These are phyloP conservation scores for Rhodotorula sp. DNA, from an alignment of 1,284 basidiomycete species.

Conservation along the genomic window DNA sequence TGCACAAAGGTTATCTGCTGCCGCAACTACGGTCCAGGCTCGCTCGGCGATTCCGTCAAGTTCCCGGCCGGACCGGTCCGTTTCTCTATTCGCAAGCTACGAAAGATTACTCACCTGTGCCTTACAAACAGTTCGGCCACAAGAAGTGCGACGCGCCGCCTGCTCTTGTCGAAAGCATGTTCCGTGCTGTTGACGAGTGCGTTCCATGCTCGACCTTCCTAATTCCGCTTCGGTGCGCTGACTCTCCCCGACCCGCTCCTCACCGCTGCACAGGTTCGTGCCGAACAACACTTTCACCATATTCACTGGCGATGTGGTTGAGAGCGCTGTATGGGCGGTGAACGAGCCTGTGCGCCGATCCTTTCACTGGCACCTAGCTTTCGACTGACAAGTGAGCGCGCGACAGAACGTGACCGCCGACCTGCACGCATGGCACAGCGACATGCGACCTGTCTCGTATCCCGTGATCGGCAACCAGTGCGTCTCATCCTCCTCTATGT, in stretches of 20 bases:
- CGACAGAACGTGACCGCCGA: conserved; percentile 15
- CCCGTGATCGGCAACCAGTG: conserved; percentile 48
- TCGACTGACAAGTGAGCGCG: not conserved
- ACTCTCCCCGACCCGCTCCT: not conserved
- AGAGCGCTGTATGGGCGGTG: conserved; percentile 54
- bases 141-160: conserved; percentile 38
- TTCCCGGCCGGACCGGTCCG: conserved; percentile 39
- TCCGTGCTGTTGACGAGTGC: conserved; percentile 53
- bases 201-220: conserved; percentile 2
- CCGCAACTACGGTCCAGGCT: conserved; percentile 44
- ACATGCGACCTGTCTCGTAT: conserved; percentile 44
- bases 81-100: too few relatives aligned
- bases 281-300: conserved; percentile 58
- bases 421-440: conserved; percentile 28
- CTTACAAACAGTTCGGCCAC: conserved; percentile 9
- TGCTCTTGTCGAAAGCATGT: conserved; percentile 58
- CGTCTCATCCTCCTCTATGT: not conserved
- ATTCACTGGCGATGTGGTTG: conserved; percentile 65
- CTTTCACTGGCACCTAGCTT: too few relatives aligned
- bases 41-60: conserved; percentile 26
- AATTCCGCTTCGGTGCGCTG: not conserved
- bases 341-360: conserved; percentile 14
- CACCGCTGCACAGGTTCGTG: conserved; percentile 30
- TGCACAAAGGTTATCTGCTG: conserved; percentile 66
- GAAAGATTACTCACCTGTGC: not conserved